These are phyloP conservation scores for Grammothele lineata DNA, from an alignment of 768 basidiomycete species.

Conservation along the genomic window DNA sequence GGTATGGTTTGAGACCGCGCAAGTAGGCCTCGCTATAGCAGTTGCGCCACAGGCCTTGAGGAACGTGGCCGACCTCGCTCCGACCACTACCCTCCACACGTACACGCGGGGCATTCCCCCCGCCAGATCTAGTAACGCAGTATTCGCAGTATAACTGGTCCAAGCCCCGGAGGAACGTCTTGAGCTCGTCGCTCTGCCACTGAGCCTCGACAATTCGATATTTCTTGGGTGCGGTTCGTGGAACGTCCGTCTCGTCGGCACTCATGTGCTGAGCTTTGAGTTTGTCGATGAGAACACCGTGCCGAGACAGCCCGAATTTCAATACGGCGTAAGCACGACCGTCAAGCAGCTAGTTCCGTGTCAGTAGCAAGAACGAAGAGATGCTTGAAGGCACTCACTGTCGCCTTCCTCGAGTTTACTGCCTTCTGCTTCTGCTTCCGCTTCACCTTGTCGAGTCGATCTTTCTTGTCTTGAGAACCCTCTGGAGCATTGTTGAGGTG, in stretches of 20 bases:
- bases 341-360: not conserved
- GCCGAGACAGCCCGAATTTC: not conserved
- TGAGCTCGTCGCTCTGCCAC: conserved; percentile 2
- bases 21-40: conserved; percentile 4
- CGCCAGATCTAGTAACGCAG: not conserved
- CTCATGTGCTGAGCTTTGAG: conserved; percentile 4
- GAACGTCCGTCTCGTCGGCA: conserved; percentile 3
- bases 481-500: too few species aligned
- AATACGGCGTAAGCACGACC: not conserved
- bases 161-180: conserved; percentile 2
- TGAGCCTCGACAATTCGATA: conserved; percentile 4
- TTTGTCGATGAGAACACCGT: not conserved
- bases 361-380: not conserved
- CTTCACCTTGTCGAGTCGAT: too few species aligned
- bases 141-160: not conserved
- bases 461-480: too few species aligned
- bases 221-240: not conserved
- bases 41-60: conserved; percentile 4
- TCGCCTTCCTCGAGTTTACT: too few species aligned
- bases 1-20: not conserved
- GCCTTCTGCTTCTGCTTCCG: too few species aligned
- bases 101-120: not conserved
- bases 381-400: too few species aligned
- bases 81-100: not conserved
- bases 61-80: not conserved